Evolutionary conservation across 2,329 filamentous ascomycete genomes (phyloP).

Genomic region (Bimuria novae-zelandiae): DNA sequence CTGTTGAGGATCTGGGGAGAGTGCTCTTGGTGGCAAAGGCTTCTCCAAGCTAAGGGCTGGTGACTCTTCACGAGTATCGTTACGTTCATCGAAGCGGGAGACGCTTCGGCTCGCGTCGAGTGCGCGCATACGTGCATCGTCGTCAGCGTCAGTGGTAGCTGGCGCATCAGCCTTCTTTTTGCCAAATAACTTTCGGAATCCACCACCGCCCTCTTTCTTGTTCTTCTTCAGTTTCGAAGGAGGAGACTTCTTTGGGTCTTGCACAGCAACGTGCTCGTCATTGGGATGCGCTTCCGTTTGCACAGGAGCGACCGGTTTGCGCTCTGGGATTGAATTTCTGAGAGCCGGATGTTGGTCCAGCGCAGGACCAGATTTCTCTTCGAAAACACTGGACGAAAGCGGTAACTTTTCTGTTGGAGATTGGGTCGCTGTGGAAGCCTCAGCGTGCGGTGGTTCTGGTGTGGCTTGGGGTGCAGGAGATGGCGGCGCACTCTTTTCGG

Average conservation of each 20-base stretch:
- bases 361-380: conserved; percentile 34
- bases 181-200: conserved; percentile 48
- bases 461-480: conserved; percentile 33
- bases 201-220: conserved; percentile 41
- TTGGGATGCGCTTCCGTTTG: conserved; percentile 21
- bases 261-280: conserved; percentile 22
- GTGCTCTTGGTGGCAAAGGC: conserved; percentile 23
- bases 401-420: conserved; percentile 36
- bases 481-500: conserved; percentile 31
- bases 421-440: conserved; percentile 40
- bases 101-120: conserved; percentile 28
- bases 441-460: conserved; percentile 17
- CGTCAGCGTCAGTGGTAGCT: conserved; percentile 19
- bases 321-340: conserved; percentile 41
- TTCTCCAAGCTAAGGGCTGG: conserved; percentile 27
- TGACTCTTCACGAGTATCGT: conserved; percentile 30
- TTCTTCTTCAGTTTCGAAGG: conserved; percentile 47
- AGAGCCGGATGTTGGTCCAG: conserved; percentile 50
- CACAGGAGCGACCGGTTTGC: conserved; percentile 24
- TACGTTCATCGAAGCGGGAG: conserved; percentile 31
- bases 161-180: conserved; percentile 44
- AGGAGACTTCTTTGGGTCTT: conserved; percentile 35
- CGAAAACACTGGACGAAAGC: conserved; percentile 15
- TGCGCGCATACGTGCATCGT: conserved; percentile 24
- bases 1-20: conserved; percentile 30